These are phyloP conservation scores for Gaeumannomyces tritici DNA, from an alignment of 2,329 filamentous ascomycete species.

Conservation along the genomic window DNA sequence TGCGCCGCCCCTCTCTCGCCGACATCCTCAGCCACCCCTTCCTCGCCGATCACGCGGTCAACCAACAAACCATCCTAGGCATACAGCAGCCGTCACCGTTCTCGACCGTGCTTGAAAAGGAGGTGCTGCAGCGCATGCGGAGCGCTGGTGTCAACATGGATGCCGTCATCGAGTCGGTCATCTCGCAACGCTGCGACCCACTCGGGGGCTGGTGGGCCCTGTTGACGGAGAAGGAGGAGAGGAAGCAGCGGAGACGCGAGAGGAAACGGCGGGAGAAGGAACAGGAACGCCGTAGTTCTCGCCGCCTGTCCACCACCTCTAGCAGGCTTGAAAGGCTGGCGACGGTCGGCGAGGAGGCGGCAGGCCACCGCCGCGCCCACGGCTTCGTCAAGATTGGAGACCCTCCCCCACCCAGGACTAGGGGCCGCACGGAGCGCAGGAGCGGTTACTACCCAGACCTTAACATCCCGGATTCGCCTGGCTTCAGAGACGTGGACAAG, in stretches of 20 bases:
- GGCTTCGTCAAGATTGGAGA: slow-evolving; percentile 33
- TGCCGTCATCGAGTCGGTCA: slow-evolving; percentile 84
- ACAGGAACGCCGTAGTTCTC: slow-evolving; percentile 65
- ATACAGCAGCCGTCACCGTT: slow-evolving; percentile 74
- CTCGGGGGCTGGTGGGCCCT: slow-evolving; percentile 95
- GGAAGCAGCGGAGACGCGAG: slow-evolving; percentile 73
- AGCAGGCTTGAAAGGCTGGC: slow-evolving; percentile 76
- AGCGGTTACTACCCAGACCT: slow-evolving; percentile 57
- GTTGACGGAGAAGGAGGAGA: slow-evolving; percentile 85
- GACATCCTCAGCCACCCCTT: slow-evolving; percentile 87
- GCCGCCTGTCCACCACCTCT: slow-evolving; percentile 81
- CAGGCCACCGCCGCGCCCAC: slow-evolving; percentile 22
- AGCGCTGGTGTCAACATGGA: slow-evolving; percentile 92
- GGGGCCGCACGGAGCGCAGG: slow-evolving; percentile 70
- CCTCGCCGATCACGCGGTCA: slow-evolving; percentile 73
- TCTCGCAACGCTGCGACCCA: slow-evolving; percentile 80
- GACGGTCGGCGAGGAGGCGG: slow-evolving; percentile 69
- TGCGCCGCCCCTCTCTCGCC: slow-evolving; percentile 69
- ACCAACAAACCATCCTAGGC: slow-evolving; percentile 83
- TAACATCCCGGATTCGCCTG: slow-evolving; percentile 64
- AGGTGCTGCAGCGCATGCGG: slow-evolving; percentile 85
- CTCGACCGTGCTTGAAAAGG: slow-evolving; percentile 77
- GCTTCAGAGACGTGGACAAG: slow-evolving; percentile 54
- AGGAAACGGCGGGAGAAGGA: slow-evolving; percentile 80
- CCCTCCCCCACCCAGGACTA: slow-evolving; percentile 48